phyloP scores from a whole-genome alignment of 805 yeast species.

The Yarrowia porcina region DNA sequence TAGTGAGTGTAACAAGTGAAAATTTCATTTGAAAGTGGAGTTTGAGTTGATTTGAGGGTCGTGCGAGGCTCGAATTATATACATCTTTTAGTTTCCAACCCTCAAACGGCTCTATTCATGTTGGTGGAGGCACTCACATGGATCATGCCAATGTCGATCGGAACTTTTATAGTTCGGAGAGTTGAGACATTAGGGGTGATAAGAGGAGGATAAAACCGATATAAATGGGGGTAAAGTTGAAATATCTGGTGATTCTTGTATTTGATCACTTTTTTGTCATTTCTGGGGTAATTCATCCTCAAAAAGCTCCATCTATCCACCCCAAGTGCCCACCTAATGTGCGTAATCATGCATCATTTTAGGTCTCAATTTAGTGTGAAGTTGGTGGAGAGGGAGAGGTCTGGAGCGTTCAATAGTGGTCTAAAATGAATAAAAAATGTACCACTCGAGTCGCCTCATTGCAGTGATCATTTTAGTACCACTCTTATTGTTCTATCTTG shows the following conservation, averaged over 20 bases:
- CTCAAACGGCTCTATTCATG: not conserved
- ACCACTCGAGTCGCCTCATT: not conserved
- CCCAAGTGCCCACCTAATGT: not conserved
- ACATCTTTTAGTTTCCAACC: not conserved
- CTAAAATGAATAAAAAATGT: not conserved
- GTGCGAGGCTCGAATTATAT: not conserved
- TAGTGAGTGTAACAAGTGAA: not conserved
- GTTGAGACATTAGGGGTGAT: not conserved
- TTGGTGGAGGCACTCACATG: constrained; percentile 10
- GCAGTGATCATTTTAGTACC: too few relatives aligned
- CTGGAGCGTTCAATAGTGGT: not conserved
- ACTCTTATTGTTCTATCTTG: too few relatives aligned
- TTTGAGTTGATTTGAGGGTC: not conserved
- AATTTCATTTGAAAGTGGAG: not conserved
- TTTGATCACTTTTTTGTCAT: too few relatives aligned
- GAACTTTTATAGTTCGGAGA: not conserved
- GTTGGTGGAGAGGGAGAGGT: not conserved
- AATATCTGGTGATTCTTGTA: too few relatives aligned
- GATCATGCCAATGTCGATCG: constrained; percentile 1
- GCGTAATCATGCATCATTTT: not conserved
- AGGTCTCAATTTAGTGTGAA: not conserved
- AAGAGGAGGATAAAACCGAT: too few relatives aligned
- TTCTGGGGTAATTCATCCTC: too few relatives aligned
- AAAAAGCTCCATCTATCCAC: not conserved
- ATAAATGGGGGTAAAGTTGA: too few relatives aligned